phyloP scores from a whole-genome alignment of 257 asterid species.

The Capsicum pubescens region DNA sequence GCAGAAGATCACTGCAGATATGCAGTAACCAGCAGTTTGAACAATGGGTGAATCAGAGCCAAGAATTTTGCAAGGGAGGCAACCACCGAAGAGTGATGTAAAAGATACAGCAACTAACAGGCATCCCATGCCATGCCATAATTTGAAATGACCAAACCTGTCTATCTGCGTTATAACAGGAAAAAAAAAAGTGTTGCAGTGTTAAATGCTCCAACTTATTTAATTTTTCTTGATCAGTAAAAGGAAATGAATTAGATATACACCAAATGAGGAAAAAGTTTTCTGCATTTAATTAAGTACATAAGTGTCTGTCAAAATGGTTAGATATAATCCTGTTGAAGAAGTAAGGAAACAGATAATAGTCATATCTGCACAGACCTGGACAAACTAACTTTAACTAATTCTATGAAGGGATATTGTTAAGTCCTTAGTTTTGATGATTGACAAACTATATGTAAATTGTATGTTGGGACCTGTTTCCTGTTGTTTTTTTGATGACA shows the following conservation, averaged over 20 bases:
- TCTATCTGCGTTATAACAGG: slow-evolving; percentile 61
- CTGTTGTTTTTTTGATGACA: too few species aligned
- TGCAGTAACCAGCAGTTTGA: slow-evolving; percentile 69
- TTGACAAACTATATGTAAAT: too few species aligned
- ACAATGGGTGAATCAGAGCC: slow-evolving; percentile 62
- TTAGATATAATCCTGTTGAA: background rate
- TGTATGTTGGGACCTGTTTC: too few species aligned
- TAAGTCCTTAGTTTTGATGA: too few species aligned
- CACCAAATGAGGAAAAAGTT: background rate
- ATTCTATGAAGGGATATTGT: background rate
- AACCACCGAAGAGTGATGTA: slow-evolving; percentile 92
- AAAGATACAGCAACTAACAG: slow-evolving; percentile 78
- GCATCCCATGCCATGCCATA: slow-evolving; percentile 83
- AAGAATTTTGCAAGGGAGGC: slow-evolving; percentile 74
- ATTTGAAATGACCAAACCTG: slow-evolving; percentile 77
- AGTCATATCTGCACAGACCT: background rate
- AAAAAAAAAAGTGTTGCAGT: background rate
- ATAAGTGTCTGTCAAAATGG: background rate
- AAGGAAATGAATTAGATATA: too few species aligned
- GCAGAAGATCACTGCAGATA: slow-evolving; percentile 79
- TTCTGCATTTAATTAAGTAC: background rate
- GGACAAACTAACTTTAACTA: background rate
- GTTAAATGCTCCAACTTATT: background rate
- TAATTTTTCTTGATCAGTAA: background rate
- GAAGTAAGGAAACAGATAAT: background rate